Percentiles rank a stretch among this genome's conserved stretches.
phyloP scores from a whole-genome alignment of 805 yeast species.

The Lipomyces anomalus region DNA sequence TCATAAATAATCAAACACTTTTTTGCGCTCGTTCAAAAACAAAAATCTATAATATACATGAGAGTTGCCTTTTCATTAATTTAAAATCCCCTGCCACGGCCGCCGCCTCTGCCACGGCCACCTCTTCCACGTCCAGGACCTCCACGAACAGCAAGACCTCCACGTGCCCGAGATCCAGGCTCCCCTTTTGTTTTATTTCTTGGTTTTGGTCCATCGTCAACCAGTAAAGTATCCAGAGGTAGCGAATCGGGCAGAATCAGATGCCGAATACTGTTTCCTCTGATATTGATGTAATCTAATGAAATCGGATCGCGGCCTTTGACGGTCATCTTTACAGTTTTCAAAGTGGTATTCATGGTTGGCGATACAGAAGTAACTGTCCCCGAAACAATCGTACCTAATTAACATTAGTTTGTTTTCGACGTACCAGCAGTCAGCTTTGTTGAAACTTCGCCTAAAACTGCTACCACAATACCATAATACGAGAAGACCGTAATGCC shows the following conservation, averaged over 20 bases:
- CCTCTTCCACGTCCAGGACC: constrained; percentile 29
- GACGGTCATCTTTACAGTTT: constrained; percentile 73
- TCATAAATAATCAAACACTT: background rate
- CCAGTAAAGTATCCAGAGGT: constrained; percentile 49
- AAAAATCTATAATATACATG: background rate
- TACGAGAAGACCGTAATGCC: too few relatives aligned
- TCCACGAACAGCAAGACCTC: constrained; percentile 25
- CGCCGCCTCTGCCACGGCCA: constrained; percentile 27
- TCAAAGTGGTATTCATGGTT: constrained; percentile 78
- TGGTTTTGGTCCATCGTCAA: constrained; percentile 42
- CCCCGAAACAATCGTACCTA: constrained; percentile 67
- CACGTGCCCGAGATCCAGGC: constrained; percentile 23
- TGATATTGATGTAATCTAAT: constrained; percentile 71
- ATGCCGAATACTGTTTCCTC: constrained; percentile 86
- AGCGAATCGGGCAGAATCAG: constrained; percentile 80
- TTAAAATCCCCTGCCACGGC: constrained; percentile 27
- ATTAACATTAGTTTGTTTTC: too few relatives aligned
- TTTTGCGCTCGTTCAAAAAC: background rate
- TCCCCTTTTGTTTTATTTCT: constrained; percentile 28
- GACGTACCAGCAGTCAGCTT: too few relatives aligned
- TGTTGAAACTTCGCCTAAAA: too few relatives aligned
- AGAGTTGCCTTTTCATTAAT: background rate
- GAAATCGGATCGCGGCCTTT: constrained; percentile 62
- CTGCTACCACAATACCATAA: too few relatives aligned
- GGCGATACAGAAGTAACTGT: constrained; percentile 81